phyloP scores from a whole-genome alignment of 202 grass and related monocot species.

The Digitaria exilis region DNA sequence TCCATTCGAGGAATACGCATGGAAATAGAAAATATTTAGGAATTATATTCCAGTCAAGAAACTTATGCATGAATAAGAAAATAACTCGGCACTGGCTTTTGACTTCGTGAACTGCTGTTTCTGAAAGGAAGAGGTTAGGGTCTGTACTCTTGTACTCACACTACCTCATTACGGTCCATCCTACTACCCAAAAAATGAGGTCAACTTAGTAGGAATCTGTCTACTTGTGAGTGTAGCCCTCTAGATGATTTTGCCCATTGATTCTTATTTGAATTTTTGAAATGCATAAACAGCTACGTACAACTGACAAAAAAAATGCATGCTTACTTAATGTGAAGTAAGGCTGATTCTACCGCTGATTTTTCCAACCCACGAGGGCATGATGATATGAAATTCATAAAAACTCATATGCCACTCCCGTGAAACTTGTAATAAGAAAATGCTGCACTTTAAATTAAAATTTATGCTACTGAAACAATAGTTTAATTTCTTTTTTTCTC shows the following conservation, averaged over 20 bases:
- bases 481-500: not conserved
- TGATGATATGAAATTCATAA: not conserved
- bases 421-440: not conserved
- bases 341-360: not conserved
- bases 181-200: constrained; percentile 9
- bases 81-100: not conserved
- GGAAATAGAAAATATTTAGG: not conserved
- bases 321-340: not conserved
- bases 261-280: not conserved
- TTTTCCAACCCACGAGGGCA: not conserved
- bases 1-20: constrained; percentile 1
- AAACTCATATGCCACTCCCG: not conserved
- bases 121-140: not conserved
- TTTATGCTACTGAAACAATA: not conserved
- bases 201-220: constrained; percentile 19
- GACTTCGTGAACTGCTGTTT: not conserved
- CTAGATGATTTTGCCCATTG: not conserved
- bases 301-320: not conserved
- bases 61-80: not conserved
- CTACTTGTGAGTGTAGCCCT: not conserved
- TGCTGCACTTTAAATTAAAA: not conserved
- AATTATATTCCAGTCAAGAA: not conserved
- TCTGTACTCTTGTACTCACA: not conserved
- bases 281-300: not conserved
- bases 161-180: not conserved